Evolutionary conservation across 1,284 basidiomycete species (phyloP), one percentile per base, ranked within the genome.

Genomic region (Apiotrichum porosum): DNA sequence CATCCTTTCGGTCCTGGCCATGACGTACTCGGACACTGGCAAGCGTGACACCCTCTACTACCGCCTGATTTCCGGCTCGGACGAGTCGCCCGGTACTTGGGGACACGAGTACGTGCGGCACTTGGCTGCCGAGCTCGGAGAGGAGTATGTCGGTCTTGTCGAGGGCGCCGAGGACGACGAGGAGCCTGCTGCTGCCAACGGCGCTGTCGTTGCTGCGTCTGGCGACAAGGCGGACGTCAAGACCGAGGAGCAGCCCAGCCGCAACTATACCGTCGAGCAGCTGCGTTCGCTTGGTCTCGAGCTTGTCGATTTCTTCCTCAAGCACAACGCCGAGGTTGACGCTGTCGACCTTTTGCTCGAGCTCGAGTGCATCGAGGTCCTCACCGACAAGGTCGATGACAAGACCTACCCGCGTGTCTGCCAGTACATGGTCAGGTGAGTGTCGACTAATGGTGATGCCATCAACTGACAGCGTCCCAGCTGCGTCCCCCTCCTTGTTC

Each of bases 21-120:
- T 99, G 95, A 99, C 95, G 17, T 98, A 98, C 72, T 97, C 93
- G 6, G 94, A 98, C 75, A 95, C 90, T 15, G 79, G 79, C 77
- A 91, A 81, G 83, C 90, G 93, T 44, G 95, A 95, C 49, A 98
- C 95, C 2, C 84, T 99, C 23, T 83, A 83, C 60, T 97, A 93
- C 75, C 86, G 91, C 46, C 80, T 97, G 30, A 79, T 88, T 42
- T 87, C 90, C 9, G 80, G 82, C n/a, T 82, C 85, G 18, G 78
- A 86, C 31, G 83, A 90, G 33, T 88, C 92, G 51, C 92, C 95
- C 0, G 94, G 94, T 23, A 81, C 85, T 23, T 99, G 95, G 95
- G 95, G 95, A 9, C 93, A 99, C 72, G 95, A 99, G 77, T 98
- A 99, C 67, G 90, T 98, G 54, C 85, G 94, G 38, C 95, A 99